phyloP scores from a whole-genome alignment of 306 rosid genomes.

The Hippophae tibetana region DNA sequence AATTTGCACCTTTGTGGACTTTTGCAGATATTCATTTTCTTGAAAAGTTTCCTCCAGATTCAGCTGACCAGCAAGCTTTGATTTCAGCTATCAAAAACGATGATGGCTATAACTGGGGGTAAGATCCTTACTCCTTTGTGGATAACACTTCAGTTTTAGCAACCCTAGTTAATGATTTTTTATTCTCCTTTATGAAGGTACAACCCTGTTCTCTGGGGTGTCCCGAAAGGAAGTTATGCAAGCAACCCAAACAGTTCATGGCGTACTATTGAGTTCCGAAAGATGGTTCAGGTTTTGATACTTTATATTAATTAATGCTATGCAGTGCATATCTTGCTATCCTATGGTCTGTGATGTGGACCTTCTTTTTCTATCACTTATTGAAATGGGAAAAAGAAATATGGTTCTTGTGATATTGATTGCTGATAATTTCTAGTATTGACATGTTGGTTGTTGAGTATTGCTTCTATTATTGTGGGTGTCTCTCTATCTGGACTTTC shows the following conservation, averaged over 20 bases:
- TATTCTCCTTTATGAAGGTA: conserved; percentile 45
- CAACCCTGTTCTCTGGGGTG: conserved; percentile 94
- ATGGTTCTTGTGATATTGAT: not conserved
- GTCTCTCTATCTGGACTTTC: conserved; percentile 11
- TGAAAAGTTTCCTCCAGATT: conserved; percentile 80
- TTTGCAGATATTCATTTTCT: conserved; percentile 53
- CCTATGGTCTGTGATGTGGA: conserved; percentile 7
- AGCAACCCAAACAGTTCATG: conserved; percentile 66
- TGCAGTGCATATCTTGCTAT: conserved; percentile 13
- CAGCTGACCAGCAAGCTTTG: conserved; percentile 78
- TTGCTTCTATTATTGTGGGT: not conserved
- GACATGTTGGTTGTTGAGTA: not conserved
- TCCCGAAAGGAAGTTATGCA: conserved; percentile 97
- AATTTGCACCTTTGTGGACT: not conserved
- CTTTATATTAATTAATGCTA: conserved; percentile 8
- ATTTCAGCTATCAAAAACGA: conserved; percentile 59
- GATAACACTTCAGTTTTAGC: conserved; percentile 10
- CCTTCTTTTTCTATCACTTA: not conserved
- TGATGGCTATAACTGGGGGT: conserved; percentile 99
- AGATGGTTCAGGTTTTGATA: conserved; percentile 76
- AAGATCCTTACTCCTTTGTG: conserved; percentile 19
- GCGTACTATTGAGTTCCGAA: conserved; percentile 73
- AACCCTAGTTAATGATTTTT: conserved; percentile 17
- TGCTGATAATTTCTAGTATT: not conserved
- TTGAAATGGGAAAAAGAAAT: not conserved